A percentile compares a stretch with the other conserved stretches of the same genome.
phyloP scores from a whole-genome alignment of 805 yeast genomes.

The Schwanniomyces occidentalis region DNA sequence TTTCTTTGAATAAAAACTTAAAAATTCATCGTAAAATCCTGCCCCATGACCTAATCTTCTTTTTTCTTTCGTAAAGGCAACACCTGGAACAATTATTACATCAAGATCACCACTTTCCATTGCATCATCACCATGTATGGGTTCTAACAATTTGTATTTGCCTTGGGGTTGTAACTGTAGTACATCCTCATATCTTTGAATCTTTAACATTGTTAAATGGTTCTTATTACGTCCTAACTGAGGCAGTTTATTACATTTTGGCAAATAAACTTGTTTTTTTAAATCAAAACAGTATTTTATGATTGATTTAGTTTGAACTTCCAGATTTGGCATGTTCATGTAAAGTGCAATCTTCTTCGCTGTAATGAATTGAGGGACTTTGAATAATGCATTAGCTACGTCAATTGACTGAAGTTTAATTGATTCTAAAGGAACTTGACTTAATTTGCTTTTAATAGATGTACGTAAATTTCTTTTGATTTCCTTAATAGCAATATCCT shows the following conservation, averaged over 20 bases:
- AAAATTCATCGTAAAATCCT: conserved; percentile 81
- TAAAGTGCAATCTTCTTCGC: conserved; percentile 63
- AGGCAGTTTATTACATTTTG: conserved; percentile 45
- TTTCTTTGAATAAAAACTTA: conserved; percentile 18
- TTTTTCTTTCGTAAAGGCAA: conserved; percentile 61
- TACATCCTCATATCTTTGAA: conserved; percentile 46
- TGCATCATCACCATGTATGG: conserved; percentile 39
- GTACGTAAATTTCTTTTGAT: conserved; percentile 28
- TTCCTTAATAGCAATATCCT: conserved; percentile 6
- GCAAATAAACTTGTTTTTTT: conserved; percentile 57
- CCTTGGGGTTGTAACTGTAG: conserved; percentile 62
- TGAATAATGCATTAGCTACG: conserved; percentile 19
- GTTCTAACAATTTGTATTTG: conserved; percentile 66
- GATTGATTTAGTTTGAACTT: conserved; percentile 59
- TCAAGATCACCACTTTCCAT: conserved; percentile 49
- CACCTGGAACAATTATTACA: conserved; percentile 78
- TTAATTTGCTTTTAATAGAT: conserved; percentile 22
- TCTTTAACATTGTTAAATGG: conserved; percentile 57
- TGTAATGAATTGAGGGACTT: conserved; percentile 34
- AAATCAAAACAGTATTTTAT: conserved; percentile 51
- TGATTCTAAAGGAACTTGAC: conserved; percentile 13
- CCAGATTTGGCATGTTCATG: conserved; percentile 75
- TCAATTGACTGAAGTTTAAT: conserved; percentile 25
- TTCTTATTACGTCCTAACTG: conserved; percentile 30
- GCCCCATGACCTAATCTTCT: conserved; percentile 87